phyloP scores from a whole-genome alignment of 371 early-diverging fungal species.

The Nematocida sp. region DNA sequence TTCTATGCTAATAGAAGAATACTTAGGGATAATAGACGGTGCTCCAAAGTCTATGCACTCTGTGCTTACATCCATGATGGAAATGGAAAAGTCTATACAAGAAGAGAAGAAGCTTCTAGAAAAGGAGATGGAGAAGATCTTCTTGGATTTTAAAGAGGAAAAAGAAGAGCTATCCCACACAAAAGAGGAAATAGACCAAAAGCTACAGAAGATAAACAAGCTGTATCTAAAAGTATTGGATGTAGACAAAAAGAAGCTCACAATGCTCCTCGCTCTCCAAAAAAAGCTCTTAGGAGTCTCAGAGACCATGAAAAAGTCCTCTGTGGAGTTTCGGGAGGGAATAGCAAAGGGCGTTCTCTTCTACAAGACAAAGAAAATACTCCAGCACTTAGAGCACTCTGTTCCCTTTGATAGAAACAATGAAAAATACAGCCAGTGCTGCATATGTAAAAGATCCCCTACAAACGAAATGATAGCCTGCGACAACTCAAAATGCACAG shows the following conservation, averaged over 20 bases:
- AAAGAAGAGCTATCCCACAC: background rate
- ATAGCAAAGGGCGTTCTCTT: conserved; percentile 22
- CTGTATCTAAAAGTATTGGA: conserved; percentile 38
- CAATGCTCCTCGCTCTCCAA: background rate
- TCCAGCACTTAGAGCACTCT: conserved; percentile 10
- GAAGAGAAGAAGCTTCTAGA: conserved; percentile 26
- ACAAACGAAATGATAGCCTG: conserved; percentile 67
- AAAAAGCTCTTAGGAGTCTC: conserved; percentile 6
- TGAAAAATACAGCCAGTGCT: conserved; percentile 51
- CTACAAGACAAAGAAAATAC: conserved; percentile 10
- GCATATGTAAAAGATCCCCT: conserved; percentile 61
- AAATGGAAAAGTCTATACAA: conserved; percentile 3
- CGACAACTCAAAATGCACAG: conserved; percentile 70
- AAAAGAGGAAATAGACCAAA: conserved; percentile 11
- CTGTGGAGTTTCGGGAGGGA: conserved; percentile 28
- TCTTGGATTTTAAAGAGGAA: background rate
- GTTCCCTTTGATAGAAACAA: conserved; percentile 23
- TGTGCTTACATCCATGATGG: background rate
- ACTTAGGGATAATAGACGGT: conserved; percentile 25
- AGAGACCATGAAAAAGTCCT: conserved; percentile 22
- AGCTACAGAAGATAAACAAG: conserved; percentile 26
- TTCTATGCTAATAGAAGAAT: conserved; percentile 42
- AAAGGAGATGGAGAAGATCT: conserved; percentile 1
- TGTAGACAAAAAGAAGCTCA: conserved; percentile 31
- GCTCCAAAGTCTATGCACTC: conserved; percentile 17